phyloP scores from a whole-genome alignment of 1,284 basidiomycete genomes.

The Cutaneotrichosporon cutaneum region DNA sequence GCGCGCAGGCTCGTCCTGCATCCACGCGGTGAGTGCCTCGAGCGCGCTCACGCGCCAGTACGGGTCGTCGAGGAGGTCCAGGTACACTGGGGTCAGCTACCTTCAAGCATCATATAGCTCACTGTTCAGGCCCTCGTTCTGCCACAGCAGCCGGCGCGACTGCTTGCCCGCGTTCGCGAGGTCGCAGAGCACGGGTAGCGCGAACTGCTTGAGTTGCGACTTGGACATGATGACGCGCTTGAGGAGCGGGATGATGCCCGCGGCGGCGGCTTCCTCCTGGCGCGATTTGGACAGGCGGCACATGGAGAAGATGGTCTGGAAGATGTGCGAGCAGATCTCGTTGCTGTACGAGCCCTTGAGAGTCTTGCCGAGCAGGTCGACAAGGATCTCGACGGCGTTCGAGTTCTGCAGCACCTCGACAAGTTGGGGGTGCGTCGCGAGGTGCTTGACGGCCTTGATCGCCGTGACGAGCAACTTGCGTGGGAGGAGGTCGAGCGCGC shows the following conservation, averaged over 20 bases:
- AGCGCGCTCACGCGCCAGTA: conserved; percentile 95
- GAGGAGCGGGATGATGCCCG: conserved; percentile 87
- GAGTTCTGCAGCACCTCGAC: conserved; percentile 94
- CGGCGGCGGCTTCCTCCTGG: conserved; percentile 94
- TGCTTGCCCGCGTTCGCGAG: conserved; percentile 89
- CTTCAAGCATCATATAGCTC: conserved; percentile 22
- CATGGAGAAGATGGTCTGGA: conserved; percentile 92
- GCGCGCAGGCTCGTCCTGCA: conserved; percentile 89
- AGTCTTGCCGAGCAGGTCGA: conserved; percentile 77
- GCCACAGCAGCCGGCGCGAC: conserved; percentile 81
- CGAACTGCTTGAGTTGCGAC: conserved; percentile 93
- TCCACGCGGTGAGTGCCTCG: conserved; percentile 87
- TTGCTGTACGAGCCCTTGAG: conserved; percentile 75
- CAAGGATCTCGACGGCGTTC: conserved; percentile 87
- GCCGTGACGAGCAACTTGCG: conserved; percentile 81
- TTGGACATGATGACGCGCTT: conserved; percentile 80
- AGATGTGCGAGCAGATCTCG: conserved; percentile 76
- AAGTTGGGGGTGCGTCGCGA: conserved; percentile 86
- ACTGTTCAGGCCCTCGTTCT: conserved; percentile 71
- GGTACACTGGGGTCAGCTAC: conserved; percentile 63
- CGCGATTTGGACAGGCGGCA: conserved; percentile 89
- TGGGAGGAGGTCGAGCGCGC: conserved; percentile 77
- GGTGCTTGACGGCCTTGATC: conserved; percentile 92
- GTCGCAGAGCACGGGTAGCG: conserved; percentile 92
- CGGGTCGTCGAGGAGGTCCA: conserved; percentile 80